These are phyloP conservation scores for Neurospora pannonica DNA, from an alignment of 495 filamentous ascomycete genomes.

Conservation along the genomic window DNA sequence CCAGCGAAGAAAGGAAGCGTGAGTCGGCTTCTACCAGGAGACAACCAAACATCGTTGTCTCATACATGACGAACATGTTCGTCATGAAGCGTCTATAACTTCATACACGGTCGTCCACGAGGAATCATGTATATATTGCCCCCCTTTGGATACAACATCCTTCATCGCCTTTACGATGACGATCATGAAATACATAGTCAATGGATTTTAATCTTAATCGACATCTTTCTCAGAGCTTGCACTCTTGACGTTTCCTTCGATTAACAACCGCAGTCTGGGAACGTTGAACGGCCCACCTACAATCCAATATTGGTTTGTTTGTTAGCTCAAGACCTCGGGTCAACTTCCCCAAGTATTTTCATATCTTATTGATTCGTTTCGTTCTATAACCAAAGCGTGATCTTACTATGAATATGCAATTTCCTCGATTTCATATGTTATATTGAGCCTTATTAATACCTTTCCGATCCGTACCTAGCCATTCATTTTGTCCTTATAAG, in stretches of 20 bases:
- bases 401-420: too few relatives aligned
- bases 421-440: too few relatives aligned
- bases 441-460: too few relatives aligned
- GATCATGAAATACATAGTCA: neutral
- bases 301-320: too few relatives aligned
- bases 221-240: neutral
- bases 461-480: too few relatives aligned
- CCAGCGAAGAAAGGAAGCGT: neutral
- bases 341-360: too few relatives aligned
- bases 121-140: neutral
- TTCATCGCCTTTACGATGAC: neutral
- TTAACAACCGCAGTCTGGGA: neutral
- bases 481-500: too few relatives aligned
- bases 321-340: too few relatives aligned
- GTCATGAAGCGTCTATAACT: conserved; percentile 10
- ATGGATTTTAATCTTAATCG: neutral
- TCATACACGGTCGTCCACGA: neutral
- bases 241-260: neutral
- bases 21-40: neutral
- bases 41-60: conserved; percentile 7
- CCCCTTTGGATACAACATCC: neutral
- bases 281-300: too few relatives aligned
- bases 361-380: too few relatives aligned
- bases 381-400: too few relatives aligned
- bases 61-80: conserved; percentile 9